Base-by-base conservation (phyloP, 2,329 filamentous ascomycete genomes). In the Fusarium haematococcum region DNA sequence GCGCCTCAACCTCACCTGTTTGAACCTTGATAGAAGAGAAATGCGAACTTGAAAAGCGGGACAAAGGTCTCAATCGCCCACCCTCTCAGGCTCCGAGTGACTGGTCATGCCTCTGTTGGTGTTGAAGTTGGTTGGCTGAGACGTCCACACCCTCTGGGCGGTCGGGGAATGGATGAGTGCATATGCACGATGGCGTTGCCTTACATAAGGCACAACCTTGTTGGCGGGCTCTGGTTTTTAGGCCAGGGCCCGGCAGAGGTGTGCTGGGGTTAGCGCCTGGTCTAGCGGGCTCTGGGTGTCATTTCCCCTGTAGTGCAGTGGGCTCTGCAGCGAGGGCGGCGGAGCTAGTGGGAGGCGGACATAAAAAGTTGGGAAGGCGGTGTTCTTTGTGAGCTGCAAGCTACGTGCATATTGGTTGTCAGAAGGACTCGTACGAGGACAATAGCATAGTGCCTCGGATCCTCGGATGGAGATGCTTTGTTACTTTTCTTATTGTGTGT, bases 161-260 rank as follows among this genome's bases (percentile, higher is more conserved):
- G 27, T 33, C 57, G 35, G 56, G 35, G 23, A 32, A 27, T 35
- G 50, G 32, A 16, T 45, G 56, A 60, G 56, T 68, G 75, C 61
- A 71, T 66, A 70, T 77, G 75, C 71, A 76, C 56, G 67, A 73
- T 70, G 75, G 73, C 69, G 64, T 73, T 63, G 68, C 71, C 69
- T 73, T 71, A 73, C 71, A 69, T 71, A 71, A 73, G 69, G 56
- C 25, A 52, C 45, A 56, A 45, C 68, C 62, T 48, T 65, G 39
- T 68, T 65, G 43, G 69, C 59, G 45, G 69, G 63, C 50, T 52
- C 48, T 54, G 32, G 16, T 63, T 52, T 43, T 37, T 63, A 56
- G 71, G 65, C 43, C 71, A 69, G 65, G 71, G 65, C 68, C 61
- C 39, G 60, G 43, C 45, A 37, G 58, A 52, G 41, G 45, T 35